A percentile compares a stretch with the other conserved stretches of the same genome.
Evolutionary conservation across 2,329 filamentous ascomycete genomes (phyloP).

Genomic region (Delphinella strobiligena): DNA sequence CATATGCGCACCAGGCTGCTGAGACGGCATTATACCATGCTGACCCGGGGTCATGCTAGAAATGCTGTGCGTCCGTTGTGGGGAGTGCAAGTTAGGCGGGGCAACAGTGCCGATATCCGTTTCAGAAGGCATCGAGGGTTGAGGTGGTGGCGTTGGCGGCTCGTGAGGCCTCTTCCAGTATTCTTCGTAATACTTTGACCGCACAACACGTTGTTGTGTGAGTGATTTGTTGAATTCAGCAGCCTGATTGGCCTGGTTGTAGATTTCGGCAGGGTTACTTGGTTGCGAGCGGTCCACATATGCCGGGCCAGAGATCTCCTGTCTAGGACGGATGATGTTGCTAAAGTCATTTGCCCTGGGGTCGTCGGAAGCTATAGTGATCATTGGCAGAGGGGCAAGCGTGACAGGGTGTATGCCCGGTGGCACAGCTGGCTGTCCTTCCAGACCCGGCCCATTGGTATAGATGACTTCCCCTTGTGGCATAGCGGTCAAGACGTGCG

Average conservation of each 20-base stretch:
- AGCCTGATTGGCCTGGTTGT: conserved; percentile 76
- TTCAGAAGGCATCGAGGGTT: conserved; percentile 27
- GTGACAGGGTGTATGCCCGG: conserved; percentile 61
- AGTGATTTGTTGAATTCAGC: conserved; percentile 84
- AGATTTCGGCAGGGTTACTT: conserved; percentile 63
- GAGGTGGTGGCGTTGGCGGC: conserved; percentile 45
- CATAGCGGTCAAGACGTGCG: conserved; percentile 47
- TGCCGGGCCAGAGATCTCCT: conserved; percentile 75
- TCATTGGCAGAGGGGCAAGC: conserved; percentile 67
- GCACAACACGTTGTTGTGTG: conserved; percentile 66
- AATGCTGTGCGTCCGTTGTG: conserved; percentile 18
- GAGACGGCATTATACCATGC: conserved; percentile 7
- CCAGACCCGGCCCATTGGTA: conserved; percentile 40
- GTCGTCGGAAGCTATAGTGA: conserved; percentile 68
- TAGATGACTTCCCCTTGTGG: conserved; percentile 83
- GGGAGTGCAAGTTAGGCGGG: conserved; percentile 35
- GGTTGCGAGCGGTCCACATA: conserved; percentile 81
- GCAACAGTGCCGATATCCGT: conserved; percentile 26
- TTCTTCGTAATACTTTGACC: conserved; percentile 66
- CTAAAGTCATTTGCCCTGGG: conserved; percentile 73
- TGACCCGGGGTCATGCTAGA: neutral
- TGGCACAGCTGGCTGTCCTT: conserved; percentile 22
- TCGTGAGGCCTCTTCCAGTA: conserved; percentile 79
- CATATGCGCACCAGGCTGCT: conserved; percentile 7
- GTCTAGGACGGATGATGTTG: conserved; percentile 70